Evolutionary conservation across 805 yeast species (phyloP), one percentile per base, ranked within the genome.

Genomic region (Clavispora phyllophila): DNA sequence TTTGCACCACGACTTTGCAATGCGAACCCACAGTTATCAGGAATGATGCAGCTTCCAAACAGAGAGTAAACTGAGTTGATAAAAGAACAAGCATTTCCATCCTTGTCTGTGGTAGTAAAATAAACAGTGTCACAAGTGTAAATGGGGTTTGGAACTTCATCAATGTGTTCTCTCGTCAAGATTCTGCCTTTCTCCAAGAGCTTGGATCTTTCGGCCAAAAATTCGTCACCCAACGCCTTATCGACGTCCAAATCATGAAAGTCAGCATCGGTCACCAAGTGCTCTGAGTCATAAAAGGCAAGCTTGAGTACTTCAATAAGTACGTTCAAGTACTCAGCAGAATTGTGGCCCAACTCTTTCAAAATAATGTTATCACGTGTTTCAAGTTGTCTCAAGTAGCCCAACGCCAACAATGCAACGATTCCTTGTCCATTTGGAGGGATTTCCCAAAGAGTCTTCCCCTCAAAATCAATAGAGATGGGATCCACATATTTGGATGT

Each of bases 381-480:
- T 25, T 77, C 78, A 45, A 86, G 66, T 28, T 76, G 75, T 50
- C 72, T 73, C 48, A 86, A 73, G 35, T 82, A 68, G 0, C 91
- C 93, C 39, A 84, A 61, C 0, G 91, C 81, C 14, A 84, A 63
- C 39, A 86, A 65, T 0, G 90, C 93, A 36, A 86, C 85, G 12
- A 86, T 61, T 8, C 95, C 95, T 41, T 86, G 87, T 4, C 91
- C 87, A 60, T 81, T 85, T 12, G 95, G 95, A 9, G 95, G 93
- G 48, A 85, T 80, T 58, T 86, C 93, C 87, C 90, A 82, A 20
- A 86, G 66, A 23, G 69, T 72, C 37, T 62, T 55, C 9, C 76
- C 84, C 37, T 75, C 65, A 42, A 79, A 70, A 26, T 75, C 72
- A 41, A 76, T 60, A 14, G 64, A 62, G 15, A 85, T 76, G 2